phyloP scores from a whole-genome alignment of 2,329 filamentous ascomycete genomes.

The Thelonectria olida region DNA sequence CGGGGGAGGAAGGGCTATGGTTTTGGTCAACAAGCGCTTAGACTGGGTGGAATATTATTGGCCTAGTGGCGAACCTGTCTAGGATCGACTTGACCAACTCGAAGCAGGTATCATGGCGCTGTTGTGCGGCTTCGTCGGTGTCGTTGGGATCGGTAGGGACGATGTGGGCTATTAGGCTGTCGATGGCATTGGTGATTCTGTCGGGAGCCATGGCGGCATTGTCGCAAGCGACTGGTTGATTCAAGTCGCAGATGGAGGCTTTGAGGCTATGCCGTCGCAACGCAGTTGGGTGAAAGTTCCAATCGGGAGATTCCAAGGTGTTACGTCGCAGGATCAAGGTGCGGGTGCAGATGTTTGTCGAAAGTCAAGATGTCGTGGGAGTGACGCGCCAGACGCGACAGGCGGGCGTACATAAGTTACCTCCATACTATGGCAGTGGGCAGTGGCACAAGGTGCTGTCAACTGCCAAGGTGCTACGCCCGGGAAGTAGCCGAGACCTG shows the following conservation, averaged over 20 bases:
- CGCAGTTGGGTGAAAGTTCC: too few relatives aligned
- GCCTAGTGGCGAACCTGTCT: constrained; percentile 53
- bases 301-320: too few relatives aligned
- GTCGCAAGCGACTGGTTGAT: constrained; percentile 42
- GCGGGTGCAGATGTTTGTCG: constrained; percentile 10
- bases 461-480: constrained; percentile 19
- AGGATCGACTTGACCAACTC: constrained; percentile 61
- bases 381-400: constrained; percentile 42
- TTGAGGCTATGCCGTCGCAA: neutral
- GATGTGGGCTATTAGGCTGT: constrained; percentile 79
- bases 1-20: constrained; percentile 58
- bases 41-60: neutral
- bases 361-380: constrained; percentile 22
- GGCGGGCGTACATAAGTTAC: constrained; percentile 31
- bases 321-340: neutral
- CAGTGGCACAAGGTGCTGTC: neutral
- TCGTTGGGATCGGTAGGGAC: constrained; percentile 73
- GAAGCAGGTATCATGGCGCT: constrained; percentile 72
- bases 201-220: constrained; percentile 67
- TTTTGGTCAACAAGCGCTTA: constrained; percentile 3
- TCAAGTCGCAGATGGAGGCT: neutral
- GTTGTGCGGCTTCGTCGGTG: constrained; percentile 72
- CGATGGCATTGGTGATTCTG: constrained; percentile 81
- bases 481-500: constrained; percentile 34
- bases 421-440: neutral